These are phyloP conservation scores for Colletotrichum simmondsii DNA, from an alignment of 2,329 filamentous ascomycete species.

Conservation along the genomic window DNA sequence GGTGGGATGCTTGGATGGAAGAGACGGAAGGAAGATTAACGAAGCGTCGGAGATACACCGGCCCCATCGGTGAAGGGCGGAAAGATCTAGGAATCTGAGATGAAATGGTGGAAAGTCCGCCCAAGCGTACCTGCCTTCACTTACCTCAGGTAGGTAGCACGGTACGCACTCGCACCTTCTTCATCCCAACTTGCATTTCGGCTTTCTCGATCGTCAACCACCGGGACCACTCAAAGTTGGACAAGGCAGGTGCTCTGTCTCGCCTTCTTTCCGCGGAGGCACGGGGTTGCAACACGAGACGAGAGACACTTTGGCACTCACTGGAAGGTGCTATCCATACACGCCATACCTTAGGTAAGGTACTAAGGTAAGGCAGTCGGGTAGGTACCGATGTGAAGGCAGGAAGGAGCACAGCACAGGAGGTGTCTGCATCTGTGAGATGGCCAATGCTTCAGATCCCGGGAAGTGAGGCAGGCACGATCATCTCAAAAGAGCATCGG, in stretches of 20 bases:
- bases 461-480: not conserved
- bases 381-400: too few species aligned
- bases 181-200: not conserved
- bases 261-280: not conserved
- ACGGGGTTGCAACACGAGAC: constrained; percentile 1
- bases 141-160: too few species aligned
- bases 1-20: not conserved
- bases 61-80: not conserved
- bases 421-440: not conserved
- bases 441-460: not conserved
- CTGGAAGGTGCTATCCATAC: too few species aligned
- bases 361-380: too few species aligned
- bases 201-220: not conserved
- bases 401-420: not conserved
- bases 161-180: not conserved
- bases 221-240: not conserved
- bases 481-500: not conserved
- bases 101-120: too few species aligned
- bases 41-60: not conserved
- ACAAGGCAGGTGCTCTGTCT: not conserved
- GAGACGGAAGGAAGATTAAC: not conserved
- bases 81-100: not conserved
- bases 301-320: not conserved
- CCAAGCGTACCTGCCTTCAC: not conserved
- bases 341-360: too few species aligned